Evolutionary conservation across 1,284 basidiomycete species (phyloP).

Genomic region (Rhodotorula glutinis): DNA sequence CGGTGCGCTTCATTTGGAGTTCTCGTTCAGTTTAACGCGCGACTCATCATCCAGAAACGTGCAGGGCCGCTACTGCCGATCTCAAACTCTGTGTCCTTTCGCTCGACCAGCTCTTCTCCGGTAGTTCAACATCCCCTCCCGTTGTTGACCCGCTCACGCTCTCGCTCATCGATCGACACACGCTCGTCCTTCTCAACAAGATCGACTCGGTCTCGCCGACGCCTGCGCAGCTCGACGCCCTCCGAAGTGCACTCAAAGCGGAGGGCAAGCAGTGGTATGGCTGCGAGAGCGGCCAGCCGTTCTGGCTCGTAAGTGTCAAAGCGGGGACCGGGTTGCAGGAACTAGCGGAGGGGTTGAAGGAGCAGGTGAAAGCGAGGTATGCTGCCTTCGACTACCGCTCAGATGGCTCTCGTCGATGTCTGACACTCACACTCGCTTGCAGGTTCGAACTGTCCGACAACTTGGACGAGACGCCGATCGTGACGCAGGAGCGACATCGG

Average conservation of each 20-base stretch:
- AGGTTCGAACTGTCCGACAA: constrained; percentile 40
- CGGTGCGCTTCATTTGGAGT: neutral
- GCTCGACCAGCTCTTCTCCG: constrained; percentile 54
- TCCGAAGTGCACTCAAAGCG: neutral
- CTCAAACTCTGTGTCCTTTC: constrained; percentile 73
- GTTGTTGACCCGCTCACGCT: constrained; percentile 34
- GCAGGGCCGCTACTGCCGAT: constrained; percentile 64
- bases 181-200: constrained; percentile 41
- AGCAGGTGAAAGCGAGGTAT: constrained; percentile 59
- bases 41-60: too few relatives aligned
- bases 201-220: constrained; percentile 11
- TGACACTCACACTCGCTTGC: too few relatives aligned
- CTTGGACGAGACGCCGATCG: constrained; percentile 57
- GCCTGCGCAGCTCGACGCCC: neutral
- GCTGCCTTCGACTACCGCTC: too few relatives aligned
- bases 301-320: constrained; percentile 57
- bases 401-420: too few relatives aligned
- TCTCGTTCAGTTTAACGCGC: neutral
- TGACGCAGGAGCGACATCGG: constrained; percentile 75
- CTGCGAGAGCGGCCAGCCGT: constrained; percentile 52
- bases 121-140: neutral
- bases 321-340: constrained; percentile 58
- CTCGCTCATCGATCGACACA: constrained; percentile 26
- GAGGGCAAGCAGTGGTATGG: constrained; percentile 18
- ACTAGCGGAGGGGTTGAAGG: constrained; percentile 61